These are phyloP conservation scores for Pulveroboletus sp. DNA, from an alignment of 768 basidiomycete genomes.

Conservation along the genomic window DNA sequence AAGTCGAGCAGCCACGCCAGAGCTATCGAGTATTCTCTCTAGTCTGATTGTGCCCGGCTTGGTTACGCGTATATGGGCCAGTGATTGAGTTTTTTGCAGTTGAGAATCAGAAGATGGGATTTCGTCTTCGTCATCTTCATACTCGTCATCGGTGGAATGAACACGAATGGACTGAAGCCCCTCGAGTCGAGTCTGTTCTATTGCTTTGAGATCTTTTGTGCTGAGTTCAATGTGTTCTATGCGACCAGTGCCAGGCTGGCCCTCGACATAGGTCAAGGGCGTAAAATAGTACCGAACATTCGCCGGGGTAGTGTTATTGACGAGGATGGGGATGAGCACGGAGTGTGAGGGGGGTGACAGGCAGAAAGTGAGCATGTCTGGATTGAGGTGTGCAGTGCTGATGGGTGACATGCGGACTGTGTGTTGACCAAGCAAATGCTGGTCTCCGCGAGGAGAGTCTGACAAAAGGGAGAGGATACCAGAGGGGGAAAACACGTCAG, in stretches of 20 bases:
- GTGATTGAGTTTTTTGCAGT: slow-evolving; percentile 70
- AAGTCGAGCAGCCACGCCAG: slow-evolving; percentile 71
- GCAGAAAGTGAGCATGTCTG: slow-evolving; percentile 68
- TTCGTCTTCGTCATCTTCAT: slow-evolving; percentile 53
- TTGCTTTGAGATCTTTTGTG: slow-evolving; percentile 60
- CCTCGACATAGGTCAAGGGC: slow-evolving; percentile 50
- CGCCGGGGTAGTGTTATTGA: slow-evolving; percentile 84
- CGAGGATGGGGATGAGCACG: slow-evolving; percentile 74
- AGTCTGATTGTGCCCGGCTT: slow-evolving; percentile 74
- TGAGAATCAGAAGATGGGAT: slow-evolving; percentile 33
- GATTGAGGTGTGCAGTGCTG: slow-evolving; percentile 88
- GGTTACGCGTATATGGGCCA: slow-evolving; percentile 66
- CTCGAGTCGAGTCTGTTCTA: slow-evolving; percentile 57
- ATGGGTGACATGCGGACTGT: slow-evolving; percentile 91
- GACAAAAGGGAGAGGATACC: slow-evolving; percentile 43
- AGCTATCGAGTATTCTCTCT: slow-evolving; percentile 66
- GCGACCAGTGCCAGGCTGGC: slow-evolving; percentile 37
- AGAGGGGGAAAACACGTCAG: slow-evolving; percentile 47
- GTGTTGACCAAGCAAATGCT: slow-evolving; percentile 77
- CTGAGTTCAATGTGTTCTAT: slow-evolving; percentile 53
- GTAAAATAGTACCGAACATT: slow-evolving; percentile 69
- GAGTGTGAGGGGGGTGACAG: slow-evolving; percentile 48
- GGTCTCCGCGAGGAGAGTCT: slow-evolving; percentile 38
- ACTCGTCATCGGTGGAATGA: slow-evolving; percentile 53
- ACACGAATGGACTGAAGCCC: slow-evolving; percentile 43